Evolutionary conservation across 2,329 filamentous ascomycete genomes (phyloP).

Genomic region (Verticillium dahliae): DNA sequence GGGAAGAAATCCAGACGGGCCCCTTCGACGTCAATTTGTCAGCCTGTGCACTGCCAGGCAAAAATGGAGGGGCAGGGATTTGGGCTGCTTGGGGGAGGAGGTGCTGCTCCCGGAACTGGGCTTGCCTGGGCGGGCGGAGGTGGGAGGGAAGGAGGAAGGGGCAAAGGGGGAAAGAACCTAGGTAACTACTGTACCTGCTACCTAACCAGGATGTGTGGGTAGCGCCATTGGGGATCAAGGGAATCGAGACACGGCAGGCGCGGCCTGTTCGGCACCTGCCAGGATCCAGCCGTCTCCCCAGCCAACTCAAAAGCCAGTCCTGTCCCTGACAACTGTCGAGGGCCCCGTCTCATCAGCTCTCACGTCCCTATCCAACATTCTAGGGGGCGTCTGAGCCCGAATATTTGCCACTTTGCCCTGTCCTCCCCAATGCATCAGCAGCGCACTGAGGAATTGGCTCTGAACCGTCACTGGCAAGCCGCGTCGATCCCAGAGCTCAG

Average conservation of each 20-base stretch:
- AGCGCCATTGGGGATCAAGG: not conserved
- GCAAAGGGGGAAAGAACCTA: not conserved
- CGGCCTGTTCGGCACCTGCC: not conserved
- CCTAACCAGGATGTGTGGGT: not conserved
- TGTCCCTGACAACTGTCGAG: not conserved
- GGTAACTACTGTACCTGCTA: not conserved
- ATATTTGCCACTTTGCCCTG: too few relatives aligned
- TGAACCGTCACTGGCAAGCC: not conserved
- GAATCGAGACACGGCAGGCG: not conserved
- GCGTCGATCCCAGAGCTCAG: not conserved
- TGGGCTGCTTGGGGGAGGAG: not conserved
- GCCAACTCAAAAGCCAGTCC: not conserved
- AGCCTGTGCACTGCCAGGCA: slow-evolving; percentile 4
- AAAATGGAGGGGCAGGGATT: not conserved
- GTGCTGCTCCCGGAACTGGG: not conserved
- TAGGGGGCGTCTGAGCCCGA: not conserved
- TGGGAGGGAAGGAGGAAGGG: not conserved
- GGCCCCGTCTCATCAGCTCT: not conserved
- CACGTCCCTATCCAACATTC: not conserved
- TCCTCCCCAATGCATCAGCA: not conserved
- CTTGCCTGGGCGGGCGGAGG: not conserved
- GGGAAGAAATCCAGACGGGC: slow-evolving; percentile 7
- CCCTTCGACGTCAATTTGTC: slow-evolving; percentile 13
- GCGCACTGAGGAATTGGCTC: not conserved
- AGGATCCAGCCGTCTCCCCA: not conserved